Conservation (phyloP, 805 yeast genomes). For the Metschnikowia sp. region DNA sequence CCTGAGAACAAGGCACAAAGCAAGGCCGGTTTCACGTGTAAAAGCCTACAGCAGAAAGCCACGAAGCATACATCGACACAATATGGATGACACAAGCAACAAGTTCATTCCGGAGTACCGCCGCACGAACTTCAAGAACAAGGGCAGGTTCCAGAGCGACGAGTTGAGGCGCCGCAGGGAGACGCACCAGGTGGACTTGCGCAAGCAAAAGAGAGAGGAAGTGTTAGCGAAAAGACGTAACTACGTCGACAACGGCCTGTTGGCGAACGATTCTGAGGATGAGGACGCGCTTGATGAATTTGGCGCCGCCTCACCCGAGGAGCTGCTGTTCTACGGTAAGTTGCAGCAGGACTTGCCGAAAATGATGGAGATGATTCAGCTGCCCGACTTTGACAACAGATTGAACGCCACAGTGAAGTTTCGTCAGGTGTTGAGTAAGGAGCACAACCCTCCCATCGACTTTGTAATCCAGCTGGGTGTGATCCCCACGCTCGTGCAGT, state of each 20-base stretch:
- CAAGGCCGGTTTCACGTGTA: background rate
- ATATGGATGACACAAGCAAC: slow-evolving; percentile 74
- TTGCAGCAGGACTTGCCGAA: slow-evolving; percentile 67
- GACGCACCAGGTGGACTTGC: slow-evolving; percentile 91
- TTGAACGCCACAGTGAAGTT: slow-evolving; percentile 87
- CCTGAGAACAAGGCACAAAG: background rate
- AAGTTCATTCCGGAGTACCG: slow-evolving; percentile 97
- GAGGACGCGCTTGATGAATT: slow-evolving; percentile 39
- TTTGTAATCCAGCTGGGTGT: slow-evolving; percentile 90
- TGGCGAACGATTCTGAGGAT: slow-evolving; percentile 41
- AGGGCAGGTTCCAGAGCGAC: slow-evolving; percentile 89
- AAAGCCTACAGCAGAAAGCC: background rate
- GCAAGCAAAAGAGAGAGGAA: slow-evolving; percentile 96
- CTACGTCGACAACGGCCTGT: slow-evolving; percentile 36
- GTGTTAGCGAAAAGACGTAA: slow-evolving; percentile 91
- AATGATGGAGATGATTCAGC: slow-evolving; percentile 77
- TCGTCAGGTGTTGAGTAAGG: slow-evolving; percentile 90
- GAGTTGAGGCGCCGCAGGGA: slow-evolving; percentile 98
- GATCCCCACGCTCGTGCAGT: slow-evolving; percentile 84
- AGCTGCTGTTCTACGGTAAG: slow-evolving; percentile 37
- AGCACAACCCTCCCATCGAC: slow-evolving; percentile 94
- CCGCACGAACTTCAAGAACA: slow-evolving; percentile 92
- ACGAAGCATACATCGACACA: slow-evolving; percentile 20
- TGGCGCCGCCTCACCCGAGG: slow-evolving; percentile 46
- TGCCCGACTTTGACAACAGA: slow-evolving; percentile 74